Base-by-base conservation (phyloP, 305 asterid genomes). In the Rubia balearica region DNA sequence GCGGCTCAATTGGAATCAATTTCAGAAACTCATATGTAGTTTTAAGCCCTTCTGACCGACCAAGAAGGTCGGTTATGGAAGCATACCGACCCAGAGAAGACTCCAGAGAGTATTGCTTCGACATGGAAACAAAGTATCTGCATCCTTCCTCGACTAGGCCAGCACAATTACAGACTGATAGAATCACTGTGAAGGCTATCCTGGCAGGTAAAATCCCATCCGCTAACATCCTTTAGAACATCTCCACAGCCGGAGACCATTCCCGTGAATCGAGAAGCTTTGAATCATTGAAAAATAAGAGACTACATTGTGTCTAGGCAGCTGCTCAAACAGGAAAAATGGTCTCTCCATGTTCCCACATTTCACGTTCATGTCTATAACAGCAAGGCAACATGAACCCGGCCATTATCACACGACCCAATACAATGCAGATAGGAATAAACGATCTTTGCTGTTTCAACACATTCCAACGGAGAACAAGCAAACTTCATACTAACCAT, bases 401-500 rank as follows among this genome's bases (percentile, higher is more conserved):
- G 85, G 6, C 46, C 66, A 61, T 80, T 68, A 77, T 89, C 88
- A 60, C 76, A 79, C 4, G 74, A 71, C 65, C 83, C 81, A 65
- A 82, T 83, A 38, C 74, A 74, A 7, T 42, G 73, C 71, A 89
- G 72, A 70, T 81, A 83, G 14, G 83, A 76, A 64, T 89, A 95
- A 22, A 89, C 80, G 88, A 84, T 81, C 61, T 81, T 83, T 16
- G 95, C 91, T 38, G 85, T 84, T 73, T 86, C 90, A 71, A 74
- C 72, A 42, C 86, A 83, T 13, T 96, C 92, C 73, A 87, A 55
- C 51, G 85, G 95, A 51, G 97, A 85, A 64, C 92, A 91, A 71
- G 96, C 88, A 36, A 91, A 85, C 97, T 89, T 89, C 79, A 91
- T 75, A 80, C 91, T 88, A 70, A 88, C 90, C 76, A 91, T 76